These are phyloP conservation scores for Chrysosporium keratinophilum DNA, from an alignment of 2,329 filamentous ascomycete species.

Conservation along the genomic window DNA sequence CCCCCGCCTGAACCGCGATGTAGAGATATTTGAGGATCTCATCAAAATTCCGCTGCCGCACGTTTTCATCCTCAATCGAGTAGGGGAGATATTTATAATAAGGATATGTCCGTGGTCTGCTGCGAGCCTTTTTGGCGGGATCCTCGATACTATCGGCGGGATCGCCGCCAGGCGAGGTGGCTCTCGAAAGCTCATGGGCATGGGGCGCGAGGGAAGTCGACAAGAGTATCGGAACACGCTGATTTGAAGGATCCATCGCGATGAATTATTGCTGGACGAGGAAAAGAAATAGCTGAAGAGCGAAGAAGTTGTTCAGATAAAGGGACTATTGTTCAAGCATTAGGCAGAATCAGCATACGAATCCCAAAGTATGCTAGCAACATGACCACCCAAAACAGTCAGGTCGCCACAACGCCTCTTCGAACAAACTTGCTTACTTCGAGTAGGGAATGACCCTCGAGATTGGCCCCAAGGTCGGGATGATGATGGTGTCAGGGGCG, in stretches of 20 bases:
- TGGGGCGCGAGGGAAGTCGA: conserved; percentile 18
- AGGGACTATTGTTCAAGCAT: neutral
- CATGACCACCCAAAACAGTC: neutral
- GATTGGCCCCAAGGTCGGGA: neutral
- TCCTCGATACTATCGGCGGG: conserved; percentile 37
- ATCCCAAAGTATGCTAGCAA: neutral
- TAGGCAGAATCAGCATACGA: conserved; percentile 5
- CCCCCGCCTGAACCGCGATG: conserved; percentile 79
- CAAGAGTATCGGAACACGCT: conserved; percentile 13
- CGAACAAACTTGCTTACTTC: neutral
- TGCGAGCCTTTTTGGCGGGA: conserved; percentile 54
- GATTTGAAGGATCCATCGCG: conserved; percentile 27
- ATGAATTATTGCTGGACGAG: neutral
- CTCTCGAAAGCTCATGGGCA: conserved; percentile 57
- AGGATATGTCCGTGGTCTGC: conserved; percentile 73
- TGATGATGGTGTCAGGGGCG: neutral
- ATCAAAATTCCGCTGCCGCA: conserved; percentile 67
- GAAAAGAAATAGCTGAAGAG: neutral
- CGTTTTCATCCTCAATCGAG: conserved; percentile 64
- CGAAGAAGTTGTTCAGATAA: neutral
- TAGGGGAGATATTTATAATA: conserved; percentile 91
- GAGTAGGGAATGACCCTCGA: neutral
- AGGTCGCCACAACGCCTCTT: neutral
- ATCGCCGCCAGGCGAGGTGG: conserved; percentile 65
- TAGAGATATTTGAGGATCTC: conserved; percentile 92